Base-by-base conservation (phyloP, 495 filamentous ascomycete species). In the Daldinia vernicosa region DNA sequence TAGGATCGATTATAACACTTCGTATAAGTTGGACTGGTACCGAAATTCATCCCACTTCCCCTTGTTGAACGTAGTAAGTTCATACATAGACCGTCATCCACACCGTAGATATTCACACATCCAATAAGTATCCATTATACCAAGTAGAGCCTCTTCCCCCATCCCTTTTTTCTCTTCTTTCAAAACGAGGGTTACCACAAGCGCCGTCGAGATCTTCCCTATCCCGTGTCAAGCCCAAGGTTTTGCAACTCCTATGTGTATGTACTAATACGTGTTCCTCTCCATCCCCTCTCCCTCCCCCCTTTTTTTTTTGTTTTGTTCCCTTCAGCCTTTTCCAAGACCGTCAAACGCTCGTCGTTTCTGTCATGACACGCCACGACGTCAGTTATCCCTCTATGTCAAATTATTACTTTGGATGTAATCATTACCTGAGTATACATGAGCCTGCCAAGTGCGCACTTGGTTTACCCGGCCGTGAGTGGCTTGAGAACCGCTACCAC, bases 391-490 rank as follows among this genome's bases (percentile, higher is more conserved):
- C 33, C 50, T 63, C 69, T 68, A 59, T 52, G 12, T 45, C 53
- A 14, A 37, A 68, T 63, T 61, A 60, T 56, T 63, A 51, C 14
- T 15, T 35, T 56, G 62, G 53, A 37, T 53, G 39, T 64, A 19
- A 28, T 28, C 62, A 70, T 71, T 77, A 82, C 80, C 80, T 77
- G 80, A 75, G 76, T 83, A 82, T 33, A 81, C 74, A 33, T 80
- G 78, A 50, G 79, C 75, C 73, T 83, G 76, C 81, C 80, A 83
- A 24, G 74, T 71, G 45, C 71, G 73, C 71, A 77, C 74, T 74
- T 75, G 76, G 55, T 75, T 72, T 12, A 64, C 57, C 59, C 75
- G 69, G 22, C 67, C 53, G 43, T 70, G 76, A 72, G 73, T 63
- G 70, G 73, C 63, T 52, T 75, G 73, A 32, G 77, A 71, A 5